Conservation (phyloP, 495 filamentous ascomycete genomes). For the Bathelium albidoporum region DNA sequence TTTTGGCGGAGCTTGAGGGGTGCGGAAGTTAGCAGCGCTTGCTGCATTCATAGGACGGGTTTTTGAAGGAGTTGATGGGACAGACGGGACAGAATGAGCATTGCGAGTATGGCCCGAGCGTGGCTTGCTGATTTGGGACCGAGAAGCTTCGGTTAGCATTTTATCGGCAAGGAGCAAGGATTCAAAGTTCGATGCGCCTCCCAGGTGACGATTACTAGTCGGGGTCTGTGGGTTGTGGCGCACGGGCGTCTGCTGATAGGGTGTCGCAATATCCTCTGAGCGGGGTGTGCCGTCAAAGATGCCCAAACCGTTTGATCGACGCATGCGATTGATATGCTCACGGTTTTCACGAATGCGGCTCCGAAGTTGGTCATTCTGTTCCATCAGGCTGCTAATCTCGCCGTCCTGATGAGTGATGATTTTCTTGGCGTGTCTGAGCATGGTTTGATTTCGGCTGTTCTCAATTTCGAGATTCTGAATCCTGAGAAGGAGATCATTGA, state of each 20-base stretch:
- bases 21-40: slow-evolving; percentile 29
- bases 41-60: not conserved
- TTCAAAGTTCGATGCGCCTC: slow-evolving; percentile 43
- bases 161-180: slow-evolving; percentile 64
- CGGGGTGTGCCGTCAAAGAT: slow-evolving; percentile 17
- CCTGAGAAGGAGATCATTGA: slow-evolving; percentile 19
- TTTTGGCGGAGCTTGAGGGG: slow-evolving; percentile 33
- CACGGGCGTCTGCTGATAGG: slow-evolving; percentile 24
- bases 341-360: slow-evolving; percentile 80
- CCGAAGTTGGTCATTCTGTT: slow-evolving; percentile 66
- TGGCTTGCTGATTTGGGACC: slow-evolving; percentile 50
- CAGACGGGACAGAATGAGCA: slow-evolving; percentile 65
- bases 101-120: slow-evolving; percentile 15
- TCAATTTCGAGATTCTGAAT: slow-evolving; percentile 42
- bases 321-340: slow-evolving; percentile 63
- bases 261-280: slow-evolving; percentile 21
- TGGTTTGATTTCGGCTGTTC: slow-evolving; percentile 50
- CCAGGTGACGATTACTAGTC: slow-evolving; percentile 26
- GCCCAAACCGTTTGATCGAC: slow-evolving; percentile 25
- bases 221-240: slow-evolving; percentile 18
- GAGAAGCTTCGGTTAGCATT: slow-evolving; percentile 62
- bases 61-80: slow-evolving; percentile 58
- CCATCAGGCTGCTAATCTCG: slow-evolving; percentile 50
- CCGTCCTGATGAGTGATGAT: slow-evolving; percentile 58
- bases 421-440: slow-evolving; percentile 62